phyloP scores from a whole-genome alignment of 305 asterid genomes.

The Solanum hybrid region DNA sequence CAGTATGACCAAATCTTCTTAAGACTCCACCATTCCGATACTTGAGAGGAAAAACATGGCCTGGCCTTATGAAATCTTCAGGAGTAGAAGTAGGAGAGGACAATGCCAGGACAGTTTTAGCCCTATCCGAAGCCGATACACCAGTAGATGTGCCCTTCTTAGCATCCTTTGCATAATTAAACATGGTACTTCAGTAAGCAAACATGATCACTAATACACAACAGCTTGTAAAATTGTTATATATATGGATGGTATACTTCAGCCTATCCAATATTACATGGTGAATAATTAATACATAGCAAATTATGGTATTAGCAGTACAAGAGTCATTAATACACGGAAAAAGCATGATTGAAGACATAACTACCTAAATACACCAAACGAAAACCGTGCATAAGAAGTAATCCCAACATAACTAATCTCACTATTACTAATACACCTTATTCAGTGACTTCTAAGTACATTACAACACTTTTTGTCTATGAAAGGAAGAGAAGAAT shows the following conservation, averaged over 20 bases:
- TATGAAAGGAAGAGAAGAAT: background rate
- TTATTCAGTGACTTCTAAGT: background rate
- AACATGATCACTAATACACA: background rate
- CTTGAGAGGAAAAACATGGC: slow-evolving; percentile 81
- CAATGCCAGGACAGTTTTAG: slow-evolving; percentile 58
- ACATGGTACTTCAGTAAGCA: background rate
- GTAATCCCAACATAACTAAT: background rate
- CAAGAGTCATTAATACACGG: background rate
- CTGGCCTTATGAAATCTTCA: slow-evolving; percentile 67
- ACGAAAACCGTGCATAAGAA: background rate
- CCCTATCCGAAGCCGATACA: slow-evolving; percentile 73
- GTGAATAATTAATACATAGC: background rate
- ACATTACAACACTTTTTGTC: background rate
- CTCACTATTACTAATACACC: background rate
- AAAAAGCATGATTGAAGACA: background rate
- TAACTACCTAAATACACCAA: background rate
- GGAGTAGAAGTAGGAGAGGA: slow-evolving; percentile 55
- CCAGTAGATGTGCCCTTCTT: slow-evolving; percentile 58
- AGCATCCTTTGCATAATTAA: slow-evolving; percentile 44
- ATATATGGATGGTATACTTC: background rate
- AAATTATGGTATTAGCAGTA: background rate
- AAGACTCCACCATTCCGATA: slow-evolving; percentile 69
- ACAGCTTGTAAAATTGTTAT: background rate
- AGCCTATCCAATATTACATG: background rate
- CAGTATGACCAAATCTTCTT: slow-evolving; percentile 67